Evolutionary conservation across 257 asterid species (phyloP).

Genomic region (Rhazya stricta): DNA sequence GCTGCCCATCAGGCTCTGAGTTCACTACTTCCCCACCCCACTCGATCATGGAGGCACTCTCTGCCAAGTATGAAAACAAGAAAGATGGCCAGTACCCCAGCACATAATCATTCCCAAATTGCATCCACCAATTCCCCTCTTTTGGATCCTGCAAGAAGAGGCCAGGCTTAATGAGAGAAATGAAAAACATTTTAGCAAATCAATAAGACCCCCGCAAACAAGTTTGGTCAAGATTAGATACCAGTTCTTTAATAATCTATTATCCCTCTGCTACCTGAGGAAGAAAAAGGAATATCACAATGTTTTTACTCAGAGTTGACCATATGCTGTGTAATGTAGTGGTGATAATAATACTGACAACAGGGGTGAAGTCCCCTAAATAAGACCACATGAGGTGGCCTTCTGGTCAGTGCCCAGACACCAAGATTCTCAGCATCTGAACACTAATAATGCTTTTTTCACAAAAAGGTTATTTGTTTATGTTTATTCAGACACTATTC

Average conservation of each 20-base stretch:
- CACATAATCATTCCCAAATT: constrained; percentile 71
- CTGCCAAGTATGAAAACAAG: constrained; percentile 76
- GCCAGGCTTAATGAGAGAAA: not conserved
- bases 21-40: constrained; percentile 96
- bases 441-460: constrained; percentile 22
- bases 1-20: constrained; percentile 61
- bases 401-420: constrained; percentile 14
- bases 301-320: not conserved
- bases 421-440: constrained; percentile 39
- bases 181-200: not conserved
- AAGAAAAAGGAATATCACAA: constrained; percentile 6
- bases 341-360: constrained; percentile 8
- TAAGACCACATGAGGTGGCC: constrained; percentile 15
- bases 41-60: constrained; percentile 80
- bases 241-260: too few species aligned
- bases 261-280: not conserved
- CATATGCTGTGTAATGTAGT: not conserved
- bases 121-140: constrained; percentile 97
- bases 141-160: constrained; percentile 56
- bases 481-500: constrained; percentile 9
- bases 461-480: constrained; percentile 11
- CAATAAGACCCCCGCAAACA: not conserved
- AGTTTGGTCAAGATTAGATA: not conserved
- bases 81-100: constrained; percentile 91
- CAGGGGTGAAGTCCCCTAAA: constrained; percentile 12